Percentiles rank a stretch among this genome's conserved stretches.
Evolutionary conservation across 352 stramenopile genomes (phyloP).

Genomic region (Globisporangium nodosum): DNA sequence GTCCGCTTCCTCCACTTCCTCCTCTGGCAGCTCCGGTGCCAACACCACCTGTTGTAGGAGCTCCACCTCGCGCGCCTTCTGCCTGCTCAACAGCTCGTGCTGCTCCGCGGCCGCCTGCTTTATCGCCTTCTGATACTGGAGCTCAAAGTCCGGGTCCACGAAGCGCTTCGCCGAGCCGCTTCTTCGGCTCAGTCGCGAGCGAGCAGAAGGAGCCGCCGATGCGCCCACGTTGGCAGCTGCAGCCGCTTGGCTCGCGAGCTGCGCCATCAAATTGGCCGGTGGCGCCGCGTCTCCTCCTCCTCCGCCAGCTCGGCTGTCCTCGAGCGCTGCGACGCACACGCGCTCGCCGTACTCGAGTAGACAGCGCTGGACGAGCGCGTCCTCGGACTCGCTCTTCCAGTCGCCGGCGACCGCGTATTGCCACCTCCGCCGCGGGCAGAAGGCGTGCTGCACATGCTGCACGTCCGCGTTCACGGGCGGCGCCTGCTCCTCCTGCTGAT

Average conservation of each 20-base stretch:
- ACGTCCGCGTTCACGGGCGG: conserved; percentile 38
- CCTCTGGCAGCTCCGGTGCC: conserved; percentile 18
- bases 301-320: background rate
- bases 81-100: conserved; percentile 26
- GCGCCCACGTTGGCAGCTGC: conserved; percentile 22
- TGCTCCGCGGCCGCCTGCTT: conserved; percentile 52
- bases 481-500: conserved; percentile 1
- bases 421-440: conserved; percentile 36
- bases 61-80: conserved; percentile 39
- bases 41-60: conserved; percentile 49
- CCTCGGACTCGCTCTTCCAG: conserved; percentile 37
- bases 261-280: conserved; percentile 21
- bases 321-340: conserved; percentile 12
- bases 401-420: conserved; percentile 22
- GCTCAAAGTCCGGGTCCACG: conserved; percentile 42
- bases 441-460: conserved; percentile 29
- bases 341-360: conserved; percentile 78
- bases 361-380: conserved; percentile 72
- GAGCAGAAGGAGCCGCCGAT: background rate
- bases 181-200: background rate
- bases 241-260: conserved; percentile 43
- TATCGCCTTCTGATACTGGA: conserved; percentile 50
- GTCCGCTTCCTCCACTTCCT: background rate
- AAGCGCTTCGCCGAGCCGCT: conserved; percentile 3
- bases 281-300: background rate